Percentiles rank a stretch among this genome's conserved stretches.
phyloP scores from a whole-genome alignment of 2,329 filamentous ascomycete species.

The Madurella fahalii region DNA sequence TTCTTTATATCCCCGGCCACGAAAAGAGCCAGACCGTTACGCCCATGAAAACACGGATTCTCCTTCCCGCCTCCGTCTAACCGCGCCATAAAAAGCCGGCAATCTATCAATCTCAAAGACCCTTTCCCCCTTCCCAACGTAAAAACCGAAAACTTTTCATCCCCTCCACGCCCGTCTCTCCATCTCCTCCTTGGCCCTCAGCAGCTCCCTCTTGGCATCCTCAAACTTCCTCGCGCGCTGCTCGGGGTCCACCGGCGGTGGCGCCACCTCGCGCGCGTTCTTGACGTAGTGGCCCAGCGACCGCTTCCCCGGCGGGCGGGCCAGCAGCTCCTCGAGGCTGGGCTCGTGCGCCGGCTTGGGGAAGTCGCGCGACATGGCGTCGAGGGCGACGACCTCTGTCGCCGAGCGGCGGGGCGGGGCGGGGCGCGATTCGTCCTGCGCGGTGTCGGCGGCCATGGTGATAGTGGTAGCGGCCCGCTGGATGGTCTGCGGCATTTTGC shows the following conservation, averaged over 20 bases:
- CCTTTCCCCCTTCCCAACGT: not conserved
- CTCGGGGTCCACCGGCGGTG: slow-evolving; percentile 31
- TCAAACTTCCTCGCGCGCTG: slow-evolving; percentile 40
- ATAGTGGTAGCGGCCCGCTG: not conserved
- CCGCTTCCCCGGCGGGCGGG: slow-evolving; percentile 38
- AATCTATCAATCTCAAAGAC: too few relatives aligned
- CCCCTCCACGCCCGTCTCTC: not conserved
- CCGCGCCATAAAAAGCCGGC: not conserved
- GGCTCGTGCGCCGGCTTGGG: slow-evolving; percentile 39
- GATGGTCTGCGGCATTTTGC: not conserved
- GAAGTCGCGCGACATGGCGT: slow-evolving; percentile 37
- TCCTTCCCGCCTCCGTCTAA: not conserved
- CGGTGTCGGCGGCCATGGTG: not conserved
- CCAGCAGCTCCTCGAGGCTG: slow-evolving; percentile 41
- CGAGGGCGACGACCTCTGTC: slow-evolving; percentile 17
- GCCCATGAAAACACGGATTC: not conserved
- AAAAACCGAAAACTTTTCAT: too few relatives aligned
- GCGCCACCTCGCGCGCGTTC: slow-evolving; percentile 28
- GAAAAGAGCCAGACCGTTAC: not conserved
- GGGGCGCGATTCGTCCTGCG: slow-evolving; percentile 1
- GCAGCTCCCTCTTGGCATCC: slow-evolving; percentile 45
- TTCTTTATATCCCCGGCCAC: not conserved
- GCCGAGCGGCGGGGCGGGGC: slow-evolving; percentile 11
- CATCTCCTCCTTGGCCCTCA: slow-evolving; percentile 34
- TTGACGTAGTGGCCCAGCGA: slow-evolving; percentile 37